Evolutionary conservation across 1,139 yeast species (phyloP).

Genomic region (Pichia sorboxylosa): DNA sequence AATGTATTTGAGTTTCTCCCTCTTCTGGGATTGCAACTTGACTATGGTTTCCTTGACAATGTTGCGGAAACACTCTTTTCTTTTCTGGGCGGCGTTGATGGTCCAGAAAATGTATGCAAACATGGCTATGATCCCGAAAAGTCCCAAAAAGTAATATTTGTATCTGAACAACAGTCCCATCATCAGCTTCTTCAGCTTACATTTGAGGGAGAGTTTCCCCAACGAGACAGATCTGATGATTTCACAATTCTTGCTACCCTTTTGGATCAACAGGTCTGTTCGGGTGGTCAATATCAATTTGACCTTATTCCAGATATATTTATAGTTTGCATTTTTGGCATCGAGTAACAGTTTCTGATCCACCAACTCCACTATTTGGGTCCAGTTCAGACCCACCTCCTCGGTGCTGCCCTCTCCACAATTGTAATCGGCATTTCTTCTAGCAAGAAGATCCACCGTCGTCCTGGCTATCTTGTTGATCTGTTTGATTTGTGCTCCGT

Average conservation of each 20-base stretch:
- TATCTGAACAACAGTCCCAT: constrained; percentile 37
- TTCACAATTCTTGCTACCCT: constrained; percentile 9
- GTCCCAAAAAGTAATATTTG: constrained; percentile 28
- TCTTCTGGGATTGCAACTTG: constrained; percentile 33
- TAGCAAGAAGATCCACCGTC: constrained; percentile 54
- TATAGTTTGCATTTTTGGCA: constrained; percentile 24
- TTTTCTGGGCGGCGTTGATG: constrained; percentile 18
- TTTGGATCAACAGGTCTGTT: constrained; percentile 19
- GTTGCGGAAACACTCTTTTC: constrained; percentile 26
- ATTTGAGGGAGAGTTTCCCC: constrained; percentile 49
- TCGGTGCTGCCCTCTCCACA: constrained; percentile 22
- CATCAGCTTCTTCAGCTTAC: constrained; percentile 47
- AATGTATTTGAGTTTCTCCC: constrained; percentile 30
- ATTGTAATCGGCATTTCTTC: constrained; percentile 58
- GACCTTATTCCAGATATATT: constrained; percentile 20
- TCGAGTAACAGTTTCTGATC: constrained; percentile 12
- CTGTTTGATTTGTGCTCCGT: constrained; percentile 62
- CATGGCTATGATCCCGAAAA: constrained; percentile 19
- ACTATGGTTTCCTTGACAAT: constrained; percentile 34
- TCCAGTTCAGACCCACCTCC: constrained; percentile 19
- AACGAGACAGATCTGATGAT: constrained; percentile 66
- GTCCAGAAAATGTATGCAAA: constrained; percentile 22
- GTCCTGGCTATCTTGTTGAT: constrained; percentile 57
- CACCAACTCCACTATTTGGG: constrained; percentile 15
- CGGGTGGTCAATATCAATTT: constrained; percentile 23